Conservation (phyloP, 768 basidiomycete species). For the Hericium coralloides region DNA sequence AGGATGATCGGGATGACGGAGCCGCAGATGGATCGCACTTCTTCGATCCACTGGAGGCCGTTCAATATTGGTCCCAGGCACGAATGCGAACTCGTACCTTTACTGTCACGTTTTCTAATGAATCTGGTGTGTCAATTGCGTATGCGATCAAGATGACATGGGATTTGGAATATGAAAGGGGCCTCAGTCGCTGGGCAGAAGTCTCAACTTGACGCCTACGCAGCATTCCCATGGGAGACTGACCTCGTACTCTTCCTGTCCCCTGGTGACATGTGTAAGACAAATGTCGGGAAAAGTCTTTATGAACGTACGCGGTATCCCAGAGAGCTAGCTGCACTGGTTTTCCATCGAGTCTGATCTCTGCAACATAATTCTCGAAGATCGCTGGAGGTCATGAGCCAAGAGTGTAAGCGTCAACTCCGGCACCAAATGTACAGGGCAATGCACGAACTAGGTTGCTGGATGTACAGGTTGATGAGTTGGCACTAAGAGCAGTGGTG, state of each 20-base stretch:
- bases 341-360: slow-evolving; percentile 95
- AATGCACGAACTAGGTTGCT: slow-evolving; percentile 40
- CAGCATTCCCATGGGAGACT: slow-evolving; percentile 8
- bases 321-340: slow-evolving; percentile 94
- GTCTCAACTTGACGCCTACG: not conserved
- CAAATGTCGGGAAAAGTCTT: not conserved
- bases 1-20: slow-evolving; percentile 87
- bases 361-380: slow-evolving; percentile 98
- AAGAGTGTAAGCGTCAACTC: not conserved
- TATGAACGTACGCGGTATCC: slow-evolving; percentile 89
- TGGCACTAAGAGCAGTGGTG: not conserved
- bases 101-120: slow-evolving; percentile 87
- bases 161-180: slow-evolving; percentile 96
- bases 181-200: slow-evolving; percentile 69
- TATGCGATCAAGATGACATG: slow-evolving; percentile 99
- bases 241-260: slow-evolving; percentile 98
- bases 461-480: not conserved
- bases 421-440: not conserved
- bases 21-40: slow-evolving; percentile 95
- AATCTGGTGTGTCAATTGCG: slow-evolving; percentile 92
- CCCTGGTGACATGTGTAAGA: slow-evolving; percentile 39
- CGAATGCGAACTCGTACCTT: slow-evolving; percentile 46
- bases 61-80: not conserved
- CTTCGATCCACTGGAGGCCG: slow-evolving; percentile 83
- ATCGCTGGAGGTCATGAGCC: slow-evolving; percentile 48